Base-by-base conservation (phyloP, 1,139 yeast genomes). In the Arxiozyma bovina region DNA sequence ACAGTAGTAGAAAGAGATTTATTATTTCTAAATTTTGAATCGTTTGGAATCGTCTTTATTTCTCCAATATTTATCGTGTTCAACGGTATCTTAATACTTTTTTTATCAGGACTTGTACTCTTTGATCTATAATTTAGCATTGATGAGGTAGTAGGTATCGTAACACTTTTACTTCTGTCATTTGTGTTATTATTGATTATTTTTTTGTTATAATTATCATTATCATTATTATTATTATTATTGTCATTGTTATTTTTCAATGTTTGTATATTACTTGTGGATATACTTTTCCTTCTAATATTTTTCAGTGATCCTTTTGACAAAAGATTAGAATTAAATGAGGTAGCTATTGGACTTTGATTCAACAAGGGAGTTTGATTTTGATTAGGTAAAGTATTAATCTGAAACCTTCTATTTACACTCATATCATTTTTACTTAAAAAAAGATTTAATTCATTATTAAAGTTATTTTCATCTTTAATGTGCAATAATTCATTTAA, bases 401-500 rank as follows among this genome's bases (percentile, higher is more conserved):
- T 3, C 47, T 47, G 67, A 66, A 42, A 64, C 54, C 30, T 59
- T 20, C 50, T 46, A n/a, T 62, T 63, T 53, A 61, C 64, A 44
- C 53, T 53, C 21, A 63, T 60, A 52, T 63, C 66, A 53, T 64
- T 65, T 46, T 56, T 55, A 17, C 53, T 52, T 43, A 66, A 48
- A 55, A 64, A 66, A 6, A 54, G 52, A 17, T 60, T 52, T 8
- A 66, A 57, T 22, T 66, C 64, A 18, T 53, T 48, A 41, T 57
- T 56, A 27, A 66, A 54, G n/a, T 42, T 38, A 20, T 46, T 51
- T 40, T 60, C 61, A 57, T 65, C 59, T 11, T 56, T 63, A 12
- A 65, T 58, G 9, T 58, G 57, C 40, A 65, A 34, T 60, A 68
- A 18, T 61, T 69, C 61, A 65, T 62, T 53, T 64, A 74, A 51